Conservation (phyloP, 2,329 filamentous ascomycete species). For the Sporothrix schenckii region DNA sequence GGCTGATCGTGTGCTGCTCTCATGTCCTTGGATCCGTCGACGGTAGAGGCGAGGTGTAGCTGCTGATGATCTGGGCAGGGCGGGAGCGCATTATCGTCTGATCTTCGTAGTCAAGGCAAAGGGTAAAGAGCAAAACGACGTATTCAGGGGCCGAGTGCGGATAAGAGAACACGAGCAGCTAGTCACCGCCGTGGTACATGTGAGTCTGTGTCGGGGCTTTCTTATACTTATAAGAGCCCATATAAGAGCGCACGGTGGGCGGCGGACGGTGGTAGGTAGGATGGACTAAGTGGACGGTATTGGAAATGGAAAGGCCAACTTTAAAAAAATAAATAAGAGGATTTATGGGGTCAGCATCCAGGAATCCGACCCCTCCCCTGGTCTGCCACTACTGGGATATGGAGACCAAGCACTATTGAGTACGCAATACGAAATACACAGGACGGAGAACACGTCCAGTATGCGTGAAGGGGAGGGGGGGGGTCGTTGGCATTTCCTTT, state of each 20-base stretch:
- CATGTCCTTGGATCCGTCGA: slow-evolving; percentile 10
- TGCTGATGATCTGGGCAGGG: slow-evolving; percentile 14
- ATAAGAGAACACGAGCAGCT: slow-evolving; percentile 9
- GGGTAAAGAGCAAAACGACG: slow-evolving; percentile 32
- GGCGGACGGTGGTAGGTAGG: slow-evolving; percentile 5
- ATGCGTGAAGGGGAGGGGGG: background rate
- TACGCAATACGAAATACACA: background rate
- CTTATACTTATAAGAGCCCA: slow-evolving; percentile 26
- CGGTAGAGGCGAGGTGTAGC: slow-evolving; percentile 15
- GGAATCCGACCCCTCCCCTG: slow-evolving; percentile 23
- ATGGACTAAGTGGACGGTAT: background rate
- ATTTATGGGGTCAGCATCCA: slow-evolving; percentile 12
- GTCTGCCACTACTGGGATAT: slow-evolving; percentile 21
- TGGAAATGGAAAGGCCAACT: slow-evolving; percentile 14
- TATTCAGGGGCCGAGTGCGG: slow-evolving; percentile 24
- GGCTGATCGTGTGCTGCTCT: slow-evolving; percentile 28
- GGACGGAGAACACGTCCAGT: slow-evolving; percentile 9
- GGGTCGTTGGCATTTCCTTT: slow-evolving; percentile 47
- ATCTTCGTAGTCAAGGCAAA: slow-evolving; percentile 47
- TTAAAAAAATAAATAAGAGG: slow-evolving; percentile 5
- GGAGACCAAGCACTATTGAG: slow-evolving; percentile 46
- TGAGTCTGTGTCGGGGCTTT: slow-evolving; percentile 11
- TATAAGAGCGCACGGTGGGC: slow-evolving; percentile 17
- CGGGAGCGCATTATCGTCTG: slow-evolving; percentile 50
- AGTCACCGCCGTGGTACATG: slow-evolving; percentile 12